Evolutionary conservation across 768 basidiomycete species (phyloP), one percentile per base, ranked within the genome.

Genomic region (Trametes cinnabarina): DNA sequence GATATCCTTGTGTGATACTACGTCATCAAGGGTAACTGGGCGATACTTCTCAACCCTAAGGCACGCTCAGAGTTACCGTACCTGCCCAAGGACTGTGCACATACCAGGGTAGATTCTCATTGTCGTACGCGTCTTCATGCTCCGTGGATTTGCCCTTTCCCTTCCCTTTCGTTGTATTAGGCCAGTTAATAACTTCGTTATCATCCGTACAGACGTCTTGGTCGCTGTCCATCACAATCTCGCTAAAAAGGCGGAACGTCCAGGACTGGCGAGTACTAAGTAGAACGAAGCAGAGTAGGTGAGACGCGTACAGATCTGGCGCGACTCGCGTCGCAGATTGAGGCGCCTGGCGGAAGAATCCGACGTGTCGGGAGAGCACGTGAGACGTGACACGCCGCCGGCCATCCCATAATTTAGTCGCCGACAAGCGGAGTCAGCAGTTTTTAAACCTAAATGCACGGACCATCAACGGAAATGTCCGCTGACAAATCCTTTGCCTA

Each of bases 1-100:
- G 63, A 98, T 98, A 69, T 97, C 94, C 63, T 90, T 87, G 69
- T 99, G 97, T 0, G 96, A 96, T 8, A 99, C 97, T 20, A 99
- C 93, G 65, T 98, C 97, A 65, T 89, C 87, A 55, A 99, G 74
- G 3, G 89, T 88, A 9, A 87, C 88, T 12, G 97, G 97, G 52
- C 97, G 77, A 74, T 98, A 98, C 74, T 98, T 98, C 73, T 99
- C 96, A 35, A 98, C 97, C 96, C 96, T 96, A 62, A 49, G 2
- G 8, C 19, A 19, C 17, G 26, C 35, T 56, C 46, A 58, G 34
- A 1, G 28, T 8, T 14, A 32, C 14, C 26, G 15, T 53, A 19
- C 42, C 15, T 37, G 47, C 20, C 55, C 20, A 32, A 26, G 51
- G 43, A 11, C 54, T 37, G 57, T 46, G 37, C 20, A 43, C 54